Evolutionary conservation across 768 basidiomycete species (phyloP).

Genomic region (Amanita polypyramis): DNA sequence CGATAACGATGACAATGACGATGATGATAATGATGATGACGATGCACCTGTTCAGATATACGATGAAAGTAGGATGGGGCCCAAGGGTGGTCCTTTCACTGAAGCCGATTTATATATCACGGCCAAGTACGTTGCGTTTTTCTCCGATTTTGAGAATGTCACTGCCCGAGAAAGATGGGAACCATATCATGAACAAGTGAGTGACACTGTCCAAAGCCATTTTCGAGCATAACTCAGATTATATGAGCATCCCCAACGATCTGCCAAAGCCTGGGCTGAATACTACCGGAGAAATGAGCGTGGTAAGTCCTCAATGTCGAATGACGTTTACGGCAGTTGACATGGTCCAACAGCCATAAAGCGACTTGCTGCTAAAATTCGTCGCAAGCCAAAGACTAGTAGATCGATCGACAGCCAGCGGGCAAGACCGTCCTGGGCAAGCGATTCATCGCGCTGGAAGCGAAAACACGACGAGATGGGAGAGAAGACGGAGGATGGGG

Average conservation of each 20-base stretch:
- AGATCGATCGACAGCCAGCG: not conserved
- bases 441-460: not conserved
- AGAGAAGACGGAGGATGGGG: not conserved
- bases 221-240: not conserved
- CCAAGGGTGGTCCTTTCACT: slow-evolving; percentile 35
- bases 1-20: slow-evolving; percentile 26
- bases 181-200: slow-evolving; percentile 40
- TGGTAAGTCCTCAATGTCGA: slow-evolving; percentile 24
- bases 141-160: slow-evolving; percentile 33
- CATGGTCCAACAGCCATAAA: slow-evolving; percentile 18
- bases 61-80: slow-evolving; percentile 43
- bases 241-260: slow-evolving; percentile 42
- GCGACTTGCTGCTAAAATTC: slow-evolving; percentile 28
- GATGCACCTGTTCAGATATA: slow-evolving; percentile 20
- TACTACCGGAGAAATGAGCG: slow-evolving; percentile 43
- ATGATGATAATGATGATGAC: slow-evolving; percentile 25
- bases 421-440: slow-evolving; percentile 5
- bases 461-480: slow-evolving; percentile 1
- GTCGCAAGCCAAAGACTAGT: not conserved
- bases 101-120: slow-evolving; percentile 54
- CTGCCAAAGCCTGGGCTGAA: slow-evolving; percentile 50
- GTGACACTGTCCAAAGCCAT: slow-evolving; percentile 7
- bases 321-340: not conserved
- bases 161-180: slow-evolving; percentile 42
- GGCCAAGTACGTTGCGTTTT: slow-evolving; percentile 47